Base-by-base conservation (phyloP, 225 moss, liverwort and hornwort genomes). In the Takakia lepidozioides region DNA sequence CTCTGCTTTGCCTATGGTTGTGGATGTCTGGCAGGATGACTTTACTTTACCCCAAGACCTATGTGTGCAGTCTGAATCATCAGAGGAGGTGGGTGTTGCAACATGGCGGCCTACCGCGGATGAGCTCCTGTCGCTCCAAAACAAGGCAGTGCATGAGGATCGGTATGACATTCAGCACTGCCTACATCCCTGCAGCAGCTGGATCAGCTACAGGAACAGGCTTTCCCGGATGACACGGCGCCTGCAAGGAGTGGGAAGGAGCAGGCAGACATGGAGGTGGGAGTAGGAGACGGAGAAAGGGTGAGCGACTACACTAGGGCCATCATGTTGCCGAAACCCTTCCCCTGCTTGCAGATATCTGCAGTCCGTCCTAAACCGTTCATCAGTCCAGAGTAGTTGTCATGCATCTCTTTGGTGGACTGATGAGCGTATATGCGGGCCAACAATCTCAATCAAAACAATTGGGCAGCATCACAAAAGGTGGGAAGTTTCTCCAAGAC, bases 11-110 rank as follows among this genome's bases (percentile, higher is more conserved):
- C 79, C 79, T 4, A 42, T 67, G 14, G 73, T 79, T 56, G 77
- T 78, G 49, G 74, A 79, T 51, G 74, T 70, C 13, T 79, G 74
- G 79, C 69, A 79, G 57, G 73, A 67, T 19, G 70, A 79, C 46
- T 79, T 79, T 53, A 66, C 70, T 2, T 54, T 79, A 11, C 72
- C 77, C 0, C 58, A 61, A 0, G 72, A 78, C 2, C 79, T 79
- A 32, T 66, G 79, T 24, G 57, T 79, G 2, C 60, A 73, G 8
- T 40, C 48, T 2, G 73, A 67, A 21, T 62, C 32, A 32, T 7
- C 32, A 7, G 11, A 32, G 32, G 32, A 32, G 32, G 32, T 32
- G 32, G 32, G 32, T 32, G 32, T 11, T 32, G 7, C 32, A n/a
- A 7, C 32, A 32, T 32, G 32, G 32, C 32, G 32, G 11, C 8